phyloP scores from a whole-genome alignment of 495 filamentous ascomycete species.

The Daldinia concentrica region DNA sequence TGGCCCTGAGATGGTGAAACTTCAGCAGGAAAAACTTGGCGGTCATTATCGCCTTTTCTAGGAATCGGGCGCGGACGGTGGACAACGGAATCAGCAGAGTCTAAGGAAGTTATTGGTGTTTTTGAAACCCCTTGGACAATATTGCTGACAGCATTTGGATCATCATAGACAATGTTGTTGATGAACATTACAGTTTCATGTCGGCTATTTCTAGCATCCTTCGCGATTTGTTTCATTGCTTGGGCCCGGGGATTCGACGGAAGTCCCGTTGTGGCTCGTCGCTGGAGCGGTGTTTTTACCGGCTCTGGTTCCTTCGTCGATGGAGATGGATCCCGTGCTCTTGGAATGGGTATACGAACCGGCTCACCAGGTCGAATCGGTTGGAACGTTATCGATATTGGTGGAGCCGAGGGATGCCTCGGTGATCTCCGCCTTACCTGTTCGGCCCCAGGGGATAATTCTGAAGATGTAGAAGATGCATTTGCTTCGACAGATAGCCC shows the following conservation, averaged over 20 bases:
- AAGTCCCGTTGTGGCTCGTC: conserved; percentile 58
- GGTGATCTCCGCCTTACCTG: conserved; percentile 56
- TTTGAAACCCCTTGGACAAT: conserved; percentile 56
- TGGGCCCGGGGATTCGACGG: conserved; percentile 61
- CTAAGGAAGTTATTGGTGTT: conserved; percentile 33
- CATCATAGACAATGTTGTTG: conserved; percentile 61
- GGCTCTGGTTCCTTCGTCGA: conserved; percentile 45
- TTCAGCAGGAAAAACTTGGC: conserved; percentile 55
- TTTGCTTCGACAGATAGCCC: conserved; percentile 45
- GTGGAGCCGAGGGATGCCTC: conserved; percentile 36
- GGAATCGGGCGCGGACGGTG: conserved; percentile 64
- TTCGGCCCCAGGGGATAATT: conserved; percentile 57
- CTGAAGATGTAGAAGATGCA: conserved; percentile 51
- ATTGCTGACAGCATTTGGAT: conserved; percentile 55
- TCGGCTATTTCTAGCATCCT: conserved; percentile 44
- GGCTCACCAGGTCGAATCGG: conserved; percentile 43
- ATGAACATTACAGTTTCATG: conserved; percentile 63
- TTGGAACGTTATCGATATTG: conserved; percentile 37
- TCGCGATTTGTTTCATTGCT: conserved; percentile 46
- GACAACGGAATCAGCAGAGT: conserved; percentile 52
- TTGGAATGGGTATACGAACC: conserved; percentile 45
- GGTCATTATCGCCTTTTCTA: conserved; percentile 52
- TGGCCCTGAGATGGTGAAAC: conserved; percentile 48
- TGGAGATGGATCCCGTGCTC: conserved; percentile 35
- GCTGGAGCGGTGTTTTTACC: conserved; percentile 54